Conservation (phyloP, 2,329 filamentous ascomycete genomes). For the Aspergillus sp. region DNA sequence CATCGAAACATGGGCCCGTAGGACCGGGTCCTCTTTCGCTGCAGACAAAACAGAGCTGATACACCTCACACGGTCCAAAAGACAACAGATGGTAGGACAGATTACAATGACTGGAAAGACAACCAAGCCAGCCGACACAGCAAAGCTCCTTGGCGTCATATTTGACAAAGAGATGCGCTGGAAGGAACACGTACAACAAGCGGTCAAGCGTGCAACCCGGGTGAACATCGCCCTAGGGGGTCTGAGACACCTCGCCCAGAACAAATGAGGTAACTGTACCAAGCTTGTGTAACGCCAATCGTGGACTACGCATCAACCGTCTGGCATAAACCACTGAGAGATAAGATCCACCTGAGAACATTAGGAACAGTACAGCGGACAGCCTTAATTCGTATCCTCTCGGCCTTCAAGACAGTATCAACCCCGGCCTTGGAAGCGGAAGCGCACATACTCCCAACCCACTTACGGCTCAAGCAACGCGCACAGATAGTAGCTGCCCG, state of each 20-base stretch:
- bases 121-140: slow-evolving; percentile 17
- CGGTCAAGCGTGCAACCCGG: slow-evolving; percentile 20
- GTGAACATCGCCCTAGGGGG: slow-evolving; percentile 16
- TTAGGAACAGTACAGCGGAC: not conserved
- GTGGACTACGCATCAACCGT: slow-evolving; percentile 25
- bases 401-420: too few relatives aligned
- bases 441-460: too few relatives aligned
- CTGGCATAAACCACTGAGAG: slow-evolving; percentile 17
- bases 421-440: too few relatives aligned
- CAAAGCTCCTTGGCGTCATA: slow-evolving; percentile 27
- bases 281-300: slow-evolving; percentile 22
- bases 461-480: too few relatives aligned
- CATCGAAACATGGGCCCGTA: too few relatives aligned
- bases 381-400: too few relatives aligned
- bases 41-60: too few relatives aligned
- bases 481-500: too few relatives aligned
- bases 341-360: not conserved
- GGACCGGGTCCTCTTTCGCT: too few relatives aligned
- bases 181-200: slow-evolving; percentile 25
- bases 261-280: slow-evolving; percentile 26
- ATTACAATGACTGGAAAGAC: too few relatives aligned
- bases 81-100: too few relatives aligned
- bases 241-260: slow-evolving; percentile 22
- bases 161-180: slow-evolving; percentile 20
- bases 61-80: too few relatives aligned